Conservation (phyloP, 176 grass and related monocot species). For the Oryza australiensis region DNA sequence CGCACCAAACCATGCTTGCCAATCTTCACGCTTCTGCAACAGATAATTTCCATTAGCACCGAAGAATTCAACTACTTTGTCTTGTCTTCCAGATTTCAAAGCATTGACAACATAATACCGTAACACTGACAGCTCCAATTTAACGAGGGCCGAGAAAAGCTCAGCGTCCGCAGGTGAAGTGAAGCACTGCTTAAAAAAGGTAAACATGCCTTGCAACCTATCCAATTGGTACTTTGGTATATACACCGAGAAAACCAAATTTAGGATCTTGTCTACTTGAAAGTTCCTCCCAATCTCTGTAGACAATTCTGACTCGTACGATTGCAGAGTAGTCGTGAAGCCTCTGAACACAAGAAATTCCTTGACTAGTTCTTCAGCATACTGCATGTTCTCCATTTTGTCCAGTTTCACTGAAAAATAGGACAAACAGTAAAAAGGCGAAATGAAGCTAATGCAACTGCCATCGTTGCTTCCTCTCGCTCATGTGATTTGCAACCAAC, state of each 20-base stretch:
- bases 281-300: slow-evolving; percentile 82
- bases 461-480: not conserved
- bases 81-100: slow-evolving; percentile 70
- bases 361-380: slow-evolving; percentile 80
- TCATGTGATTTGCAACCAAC: slow-evolving; percentile 19
- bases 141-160: slow-evolving; percentile 59
- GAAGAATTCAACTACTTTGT: slow-evolving; percentile 87
- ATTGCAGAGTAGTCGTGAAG: slow-evolving; percentile 69
- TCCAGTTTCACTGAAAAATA: not conserved
- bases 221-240: slow-evolving; percentile 76
- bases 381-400: slow-evolving; percentile 82
- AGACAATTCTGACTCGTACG: slow-evolving; percentile 76
- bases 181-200: slow-evolving; percentile 87
- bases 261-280: slow-evolving; percentile 86
- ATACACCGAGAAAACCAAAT: slow-evolving; percentile 85
- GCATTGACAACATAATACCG: slow-evolving; percentile 86
- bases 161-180: slow-evolving; percentile 64
- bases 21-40: slow-evolving; percentile 81
- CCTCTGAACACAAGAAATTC: slow-evolving; percentile 94
- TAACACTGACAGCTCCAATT: slow-evolving; percentile 77
- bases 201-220: slow-evolving; percentile 62
- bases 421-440: not conserved
- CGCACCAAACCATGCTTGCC: slow-evolving; percentile 89
- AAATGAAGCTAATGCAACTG: not conserved
- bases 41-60: slow-evolving; percentile 57